Base-by-base conservation (phyloP, 176 grass and related monocot genomes). In the Triticum timopheevii region DNA sequence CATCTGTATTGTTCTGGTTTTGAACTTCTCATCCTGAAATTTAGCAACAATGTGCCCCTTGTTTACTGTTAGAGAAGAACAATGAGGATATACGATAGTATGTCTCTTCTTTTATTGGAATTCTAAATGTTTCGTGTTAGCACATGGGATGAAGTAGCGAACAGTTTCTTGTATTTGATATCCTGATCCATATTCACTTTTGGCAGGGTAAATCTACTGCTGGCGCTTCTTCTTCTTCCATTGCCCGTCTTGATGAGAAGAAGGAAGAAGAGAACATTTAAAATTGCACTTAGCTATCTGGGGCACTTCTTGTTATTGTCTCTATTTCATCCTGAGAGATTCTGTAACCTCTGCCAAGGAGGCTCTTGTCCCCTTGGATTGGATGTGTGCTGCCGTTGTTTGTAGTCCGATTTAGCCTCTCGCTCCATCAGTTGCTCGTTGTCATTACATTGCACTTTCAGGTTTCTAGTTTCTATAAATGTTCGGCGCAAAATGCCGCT, bases 61-160 rank as follows among this genome's bases (percentile, higher is more conserved):
- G 30, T 54, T 77, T 56, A 16, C 47, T 77, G 28, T 33, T 54
- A 54, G 47, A 77, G 24, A 77, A 54, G 73, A 77, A 76, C 73
- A 33, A 31, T 76, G 24, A 20, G 44, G 24, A 76, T 52, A 52
- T 31, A 8, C 23, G 4, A 52, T 52, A 54, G 40, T 7, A 22
- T 22, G 38, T 24, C 69, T 73, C 22, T 10, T 72, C 5, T 76
- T 54, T 10, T 1, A 11, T 54, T 15, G 15, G 49, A 52, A 52
- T 52, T 52, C 5, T 16, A 16, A 50, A 33, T 56, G 54, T 58
- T 20, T 58, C 54, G 1, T 52, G 49, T 22, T 58, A 58, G 19
- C 45, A 77, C 27, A 54, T 56, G 28, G 15, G 27, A 34, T 54
- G 27, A 77, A 77, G 27, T 34, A 2, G 2, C 4, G 2, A 10